Evolutionary conservation across 441 rosid genomes (phyloP).

Genomic region (Croton laevigatus): DNA sequence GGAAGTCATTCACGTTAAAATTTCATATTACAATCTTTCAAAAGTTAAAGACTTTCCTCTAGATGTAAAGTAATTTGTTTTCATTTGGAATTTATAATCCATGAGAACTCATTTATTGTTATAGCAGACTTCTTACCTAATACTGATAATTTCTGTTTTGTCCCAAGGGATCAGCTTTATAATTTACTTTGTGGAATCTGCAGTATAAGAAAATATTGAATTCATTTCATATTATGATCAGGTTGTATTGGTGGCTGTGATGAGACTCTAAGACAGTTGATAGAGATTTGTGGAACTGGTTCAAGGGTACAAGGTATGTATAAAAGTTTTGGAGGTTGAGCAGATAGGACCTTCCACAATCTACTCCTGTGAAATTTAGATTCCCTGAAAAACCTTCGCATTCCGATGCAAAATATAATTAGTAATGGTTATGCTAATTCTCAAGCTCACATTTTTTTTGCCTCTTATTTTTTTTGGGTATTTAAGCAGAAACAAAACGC

Average conservation of each 20-base stretch:
- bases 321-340: background rate
- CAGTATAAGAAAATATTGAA: conserved; percentile 1
- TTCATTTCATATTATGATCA: conserved; percentile 28
- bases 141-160: background rate
- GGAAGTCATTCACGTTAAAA: conserved; percentile 9
- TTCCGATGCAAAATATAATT: too few relatives aligned
- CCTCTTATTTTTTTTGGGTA: too few relatives aligned
- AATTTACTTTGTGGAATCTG: background rate
- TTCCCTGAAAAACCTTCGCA: too few relatives aligned
- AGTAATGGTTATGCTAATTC: too few relatives aligned
- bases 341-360: too few relatives aligned
- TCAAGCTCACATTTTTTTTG: too few relatives aligned
- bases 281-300: conserved; percentile 94
- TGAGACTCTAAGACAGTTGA: conserved; percentile 67
- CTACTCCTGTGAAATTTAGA: too few relatives aligned
- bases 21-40: background rate
- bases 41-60: background rate
- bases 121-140: background rate
- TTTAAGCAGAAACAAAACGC: too few relatives aligned
- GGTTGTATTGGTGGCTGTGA: conserved; percentile 99
- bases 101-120: background rate
- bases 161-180: background rate
- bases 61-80: background rate
- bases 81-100: background rate
- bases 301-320: conserved; percentile 73